A percentile compares a stretch with the other conserved stretches of the same genome.
Evolutionary conservation across 371 early-diverging fungal species (phyloP).

Genomic region (Dichotomocladium elegans): DNA sequence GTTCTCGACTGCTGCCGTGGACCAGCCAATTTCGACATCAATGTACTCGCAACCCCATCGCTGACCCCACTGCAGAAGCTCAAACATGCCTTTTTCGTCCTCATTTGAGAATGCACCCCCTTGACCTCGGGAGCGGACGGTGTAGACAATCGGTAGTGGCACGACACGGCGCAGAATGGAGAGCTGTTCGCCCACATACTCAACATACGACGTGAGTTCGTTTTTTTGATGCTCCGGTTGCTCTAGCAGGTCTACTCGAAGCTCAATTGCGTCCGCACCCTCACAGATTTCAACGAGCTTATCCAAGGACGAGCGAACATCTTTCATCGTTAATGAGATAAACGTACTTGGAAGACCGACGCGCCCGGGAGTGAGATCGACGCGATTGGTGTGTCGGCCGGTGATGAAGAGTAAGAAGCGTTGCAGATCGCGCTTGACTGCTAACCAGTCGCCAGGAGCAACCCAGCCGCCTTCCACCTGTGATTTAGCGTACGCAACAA

Average conservation of each 20-base stretch:
- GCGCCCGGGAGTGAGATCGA: conserved; percentile 21
- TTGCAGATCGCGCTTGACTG: conserved; percentile 67
- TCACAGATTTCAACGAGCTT: conserved; percentile 59
- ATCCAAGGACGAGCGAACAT: conserved; percentile 52
- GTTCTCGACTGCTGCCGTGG: conserved; percentile 36
- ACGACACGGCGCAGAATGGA: conserved; percentile 67
- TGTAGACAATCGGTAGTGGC: conserved; percentile 85
- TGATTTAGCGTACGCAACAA: conserved; percentile 53
- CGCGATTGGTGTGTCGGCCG: conserved; percentile 46
- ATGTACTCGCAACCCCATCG: conserved; percentile 92
- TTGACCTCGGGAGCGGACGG: conserved; percentile 86
- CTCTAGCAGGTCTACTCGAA: conserved; percentile 86
- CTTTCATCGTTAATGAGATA: conserved; percentile 83
- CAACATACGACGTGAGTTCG: conserved; percentile 34
- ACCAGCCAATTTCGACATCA: conserved; percentile 80
- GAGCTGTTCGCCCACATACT: conserved; percentile 77
- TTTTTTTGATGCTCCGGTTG: conserved; percentile 30
- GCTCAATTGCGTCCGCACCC: conserved; percentile 88
- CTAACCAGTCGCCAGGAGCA: conserved; percentile 51
- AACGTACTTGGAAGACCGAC: conserved; percentile 68
- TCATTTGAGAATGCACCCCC: conserved; percentile 82
- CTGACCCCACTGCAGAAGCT: conserved; percentile 65
- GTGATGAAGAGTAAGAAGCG: conserved; percentile 65
- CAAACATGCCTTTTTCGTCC: conserved; percentile 58
- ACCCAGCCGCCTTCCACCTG: conserved; percentile 38